Evolutionary conservation across 305 asterid genomes (phyloP), one percentile per base, ranked within the genome.

Genomic region (Coffea humblotiana): DNA sequence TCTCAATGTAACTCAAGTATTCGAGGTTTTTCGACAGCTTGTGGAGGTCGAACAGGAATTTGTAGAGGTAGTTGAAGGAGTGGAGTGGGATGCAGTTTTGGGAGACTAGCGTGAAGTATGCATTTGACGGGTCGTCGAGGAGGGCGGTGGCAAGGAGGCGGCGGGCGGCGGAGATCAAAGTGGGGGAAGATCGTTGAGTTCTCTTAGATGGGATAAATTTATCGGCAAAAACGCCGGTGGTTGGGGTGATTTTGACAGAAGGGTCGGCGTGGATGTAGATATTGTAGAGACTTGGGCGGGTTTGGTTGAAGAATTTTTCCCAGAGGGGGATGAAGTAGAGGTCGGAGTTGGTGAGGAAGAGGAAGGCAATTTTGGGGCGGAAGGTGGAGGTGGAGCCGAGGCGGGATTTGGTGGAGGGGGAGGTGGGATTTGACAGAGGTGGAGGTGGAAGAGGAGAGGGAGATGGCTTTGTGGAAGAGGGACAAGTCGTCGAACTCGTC

Each of bases 251-350:
- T n/a, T 72, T 78, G 86, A 85, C 77, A 1, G 86, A 77, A 2
- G 97, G 98, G 72, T 95, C 98, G 49, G 93, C 89, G 90, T 95
- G 99, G 78, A 95, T 80, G 88, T 95, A 95, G 73, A 95, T 92
- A 54, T 93, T 95, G 86, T 86, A 95, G 3, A 87, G 85, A 60
- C 84, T 91, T 7, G 81, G 85, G 40, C 80, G 81, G 64, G 76
- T 81, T 9, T 81, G 66, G 81, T 83, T 81, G 88, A 94, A 94
- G 87, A 90, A 94, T 23, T 78, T 86, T 9, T 92, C 76, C 98
- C 98, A 94, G 8, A 94, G 84, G 13, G 94, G 92, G 32, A 90
- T 87, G 82, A 94, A 94, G 77, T 88, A 84, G 82, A 94, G 97
- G 76, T 86, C 86, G 40, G 97, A 80, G 83, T 94, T 91, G 10